Evolutionary conservation across 2,329 filamentous ascomycete species (phyloP).

Genomic region (Phialemonium atrogriseum): DNA sequence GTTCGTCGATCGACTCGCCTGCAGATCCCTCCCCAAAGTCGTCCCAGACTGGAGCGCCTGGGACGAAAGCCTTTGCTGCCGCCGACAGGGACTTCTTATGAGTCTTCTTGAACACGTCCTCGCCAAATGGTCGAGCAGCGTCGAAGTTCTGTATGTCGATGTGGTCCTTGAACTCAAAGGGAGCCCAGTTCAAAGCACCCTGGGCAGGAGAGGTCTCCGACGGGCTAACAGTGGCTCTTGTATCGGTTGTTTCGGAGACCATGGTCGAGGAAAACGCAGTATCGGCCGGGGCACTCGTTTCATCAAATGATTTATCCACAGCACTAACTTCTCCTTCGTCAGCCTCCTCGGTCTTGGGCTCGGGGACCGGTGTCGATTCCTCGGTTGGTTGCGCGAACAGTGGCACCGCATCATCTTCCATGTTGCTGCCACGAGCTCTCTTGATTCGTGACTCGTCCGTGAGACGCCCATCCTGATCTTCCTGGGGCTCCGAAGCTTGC

Average conservation of each 20-base stretch:
- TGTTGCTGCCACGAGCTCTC: conserved; percentile 57
- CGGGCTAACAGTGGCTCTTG: conserved; percentile 43
- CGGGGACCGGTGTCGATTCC: conserved; percentile 11
- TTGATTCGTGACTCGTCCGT: conserved; percentile 67
- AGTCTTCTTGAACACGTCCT: conserved; percentile 32
- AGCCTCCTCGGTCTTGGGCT: conserved; percentile 9
- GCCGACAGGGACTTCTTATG: conserved; percentile 59
- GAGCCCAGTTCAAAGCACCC: conserved; percentile 43
- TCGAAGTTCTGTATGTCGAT: conserved; percentile 41
- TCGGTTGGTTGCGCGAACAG: conserved; percentile 57
- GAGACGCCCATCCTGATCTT: conserved; percentile 53
- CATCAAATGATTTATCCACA: conserved; percentile 23
- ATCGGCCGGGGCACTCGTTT: conserved; percentile 36
- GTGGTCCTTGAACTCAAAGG: conserved; percentile 51
- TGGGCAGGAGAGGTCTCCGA: conserved; percentile 44
- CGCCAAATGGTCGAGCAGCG: conserved; percentile 40
- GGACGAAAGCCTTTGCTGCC: conserved; percentile 60
- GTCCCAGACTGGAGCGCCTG: conserved; percentile 26
- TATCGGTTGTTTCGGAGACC: conserved; percentile 44
- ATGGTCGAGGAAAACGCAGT: conserved; percentile 46
- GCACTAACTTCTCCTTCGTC: conserved; percentile 24
- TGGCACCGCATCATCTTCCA: conserved; percentile 65
- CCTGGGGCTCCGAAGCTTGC: conserved; percentile 16
- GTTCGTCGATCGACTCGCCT: conserved; percentile 5
- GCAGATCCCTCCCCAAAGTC: conserved; percentile 11